These are phyloP conservation scores for Thyridium curvatum DNA, from an alignment of 2,329 filamentous ascomycete species.

Conservation along the genomic window DNA sequence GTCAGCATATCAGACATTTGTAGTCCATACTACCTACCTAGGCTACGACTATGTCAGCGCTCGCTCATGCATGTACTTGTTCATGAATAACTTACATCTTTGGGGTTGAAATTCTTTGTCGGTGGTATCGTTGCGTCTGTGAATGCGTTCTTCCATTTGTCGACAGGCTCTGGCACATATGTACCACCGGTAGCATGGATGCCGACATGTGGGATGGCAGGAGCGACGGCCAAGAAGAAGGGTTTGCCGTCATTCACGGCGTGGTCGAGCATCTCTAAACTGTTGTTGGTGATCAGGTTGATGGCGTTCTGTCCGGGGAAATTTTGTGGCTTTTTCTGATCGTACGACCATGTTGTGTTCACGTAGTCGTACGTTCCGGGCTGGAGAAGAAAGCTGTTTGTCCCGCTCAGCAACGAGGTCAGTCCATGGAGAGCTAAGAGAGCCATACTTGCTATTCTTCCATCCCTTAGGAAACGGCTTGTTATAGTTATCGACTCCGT, in stretches of 20 bases:
- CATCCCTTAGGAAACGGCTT: constrained; percentile 51
- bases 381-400: constrained; percentile 51
- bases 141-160: constrained; percentile 29
- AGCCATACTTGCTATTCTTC: constrained; percentile 22
- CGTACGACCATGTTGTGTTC: constrained; percentile 53
- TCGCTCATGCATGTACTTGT: no score
- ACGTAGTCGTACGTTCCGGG: constrained; percentile 59
- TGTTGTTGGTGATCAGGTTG: no score
- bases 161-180: no score
- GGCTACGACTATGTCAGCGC: no score
- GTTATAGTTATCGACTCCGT: constrained; percentile 55
- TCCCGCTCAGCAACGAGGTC: no score
- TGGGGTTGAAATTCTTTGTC: constrained; percentile 60
- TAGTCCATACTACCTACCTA: no score
- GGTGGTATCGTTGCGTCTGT: constrained; percentile 52
- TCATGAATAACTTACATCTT: constrained; percentile 18
- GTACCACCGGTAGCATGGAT: no score
- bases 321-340: constrained; percentile 45
- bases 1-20: no score
- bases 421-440: no score
- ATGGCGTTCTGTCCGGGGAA: constrained; percentile 25
- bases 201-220: constrained; percentile 45
- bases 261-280: constrained; percentile 37
- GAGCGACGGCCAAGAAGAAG: constrained; percentile 63
- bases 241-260: constrained; percentile 40